Percentiles rank a stretch among this genome's conserved stretches.
These are phyloP conservation scores for Ganoderma leucocontextum DNA, from an alignment of 1,284 basidiomycete genomes.

Conservation along the genomic window DNA sequence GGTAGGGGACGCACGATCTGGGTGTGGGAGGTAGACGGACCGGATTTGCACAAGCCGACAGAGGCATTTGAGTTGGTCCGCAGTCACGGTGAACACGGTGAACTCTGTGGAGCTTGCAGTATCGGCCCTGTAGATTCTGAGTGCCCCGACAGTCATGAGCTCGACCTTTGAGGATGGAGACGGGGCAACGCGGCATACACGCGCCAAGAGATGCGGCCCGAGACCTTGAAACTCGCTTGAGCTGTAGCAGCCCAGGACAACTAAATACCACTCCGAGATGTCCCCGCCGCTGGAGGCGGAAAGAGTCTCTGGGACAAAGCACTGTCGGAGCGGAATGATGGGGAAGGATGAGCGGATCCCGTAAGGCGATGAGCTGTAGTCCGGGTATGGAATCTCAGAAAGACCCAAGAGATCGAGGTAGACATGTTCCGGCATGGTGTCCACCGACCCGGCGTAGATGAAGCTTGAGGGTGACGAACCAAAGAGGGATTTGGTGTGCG, in stretches of 20 bases:
- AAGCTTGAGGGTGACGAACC: constrained; percentile 1
- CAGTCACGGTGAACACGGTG: background rate
- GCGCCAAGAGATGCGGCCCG: background rate
- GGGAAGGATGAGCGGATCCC: background rate
- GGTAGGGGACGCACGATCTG: background rate
- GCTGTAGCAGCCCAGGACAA: background rate
- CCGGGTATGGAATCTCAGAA: background rate
- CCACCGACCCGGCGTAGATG: background rate
- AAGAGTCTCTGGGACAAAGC: background rate
- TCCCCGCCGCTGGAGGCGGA: background rate
- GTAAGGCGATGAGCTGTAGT: background rate
- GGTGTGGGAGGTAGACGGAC: background rate
- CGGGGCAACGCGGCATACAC: background rate
- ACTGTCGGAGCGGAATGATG: background rate
- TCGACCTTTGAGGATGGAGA: background rate
- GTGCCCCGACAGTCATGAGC: background rate
- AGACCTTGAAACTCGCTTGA: background rate
- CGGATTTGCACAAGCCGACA: background rate
- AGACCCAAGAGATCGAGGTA: background rate
- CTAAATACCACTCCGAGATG: background rate
- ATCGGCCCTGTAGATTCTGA: no score
- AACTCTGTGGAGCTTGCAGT: background rate
- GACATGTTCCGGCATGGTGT: background rate
- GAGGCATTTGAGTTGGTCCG: background rate
- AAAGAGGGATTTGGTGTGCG: background rate